Base-by-base conservation (phyloP, 371 early-diverging fungal species). In the Syncephalastrum racemosum region DNA sequence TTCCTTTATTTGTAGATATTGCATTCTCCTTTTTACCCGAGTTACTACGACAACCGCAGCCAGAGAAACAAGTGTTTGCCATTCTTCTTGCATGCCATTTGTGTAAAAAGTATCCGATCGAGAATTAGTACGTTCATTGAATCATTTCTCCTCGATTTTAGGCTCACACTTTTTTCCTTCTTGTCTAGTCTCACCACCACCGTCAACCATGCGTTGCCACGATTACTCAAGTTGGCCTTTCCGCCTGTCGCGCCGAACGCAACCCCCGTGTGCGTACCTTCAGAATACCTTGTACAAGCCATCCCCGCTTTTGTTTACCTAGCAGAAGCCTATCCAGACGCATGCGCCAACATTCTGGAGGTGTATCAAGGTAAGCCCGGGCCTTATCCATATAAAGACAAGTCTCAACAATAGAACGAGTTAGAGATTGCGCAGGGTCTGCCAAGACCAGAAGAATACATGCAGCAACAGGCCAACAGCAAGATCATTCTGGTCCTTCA, bases 1-100 rank as follows among this genome's bases (percentile, higher is more conserved):
- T 19, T 42, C 5, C 12, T 50, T 18, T 36, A 16, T n/a, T 5
- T 31, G 36, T 31, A 67, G 68, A 80, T 50, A 78, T 79, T 19
- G 78, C 79, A 5, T 42, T 78, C n/a, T 75, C 73, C 24, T 82
- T 81, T 46, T 57, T 83, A 14, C 72, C 77, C 1, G 83, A 85
- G 40, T 55, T 85, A 22, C 51, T 79, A 6, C 60, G 75, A 50
- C 76, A 80, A 13, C 80, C 72, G 0, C 73, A 74, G 45, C 54
- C 68, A 1, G 75, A 79, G 12, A 74, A 79, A 40, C 75, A 76
- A 52, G 71, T 79, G 14, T 79, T 79, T 73, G 80, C 69, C n/a
- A 72, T 76, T 7, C 56, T 74, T 4, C 58, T 76, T n/a, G 77
- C 71, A 3, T 76, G 80, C 36, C 60, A 72, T 56, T 54, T 79